A percentile compares a stretch with the other conserved stretches of the same genome.
Evolutionary conservation across 192 early-diverging fungal genomes (phyloP).

Genomic region (Linnemannia elongata): DNA sequence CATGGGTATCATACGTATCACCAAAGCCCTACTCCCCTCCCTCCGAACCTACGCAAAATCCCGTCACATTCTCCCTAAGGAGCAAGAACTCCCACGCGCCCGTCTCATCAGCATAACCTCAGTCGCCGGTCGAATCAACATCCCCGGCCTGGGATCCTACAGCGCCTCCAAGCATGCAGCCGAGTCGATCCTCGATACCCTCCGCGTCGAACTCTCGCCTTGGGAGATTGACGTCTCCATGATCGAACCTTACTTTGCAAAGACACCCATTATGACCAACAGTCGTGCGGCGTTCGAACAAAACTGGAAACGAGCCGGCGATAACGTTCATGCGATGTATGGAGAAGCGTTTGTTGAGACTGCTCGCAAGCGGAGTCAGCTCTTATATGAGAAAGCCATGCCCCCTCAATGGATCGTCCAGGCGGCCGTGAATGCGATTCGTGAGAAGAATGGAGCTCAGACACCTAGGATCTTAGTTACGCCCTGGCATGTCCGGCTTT

Average conservation of each 20-base stretch:
- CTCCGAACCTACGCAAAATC: conserved; percentile 41
- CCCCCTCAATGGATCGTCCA: conserved; percentile 50
- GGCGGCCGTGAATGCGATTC: conserved; percentile 37
- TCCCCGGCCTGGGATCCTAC: conserved; percentile 53
- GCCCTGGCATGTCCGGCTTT: conserved; percentile 37
- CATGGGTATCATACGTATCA: conserved; percentile 24
- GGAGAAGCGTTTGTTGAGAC: conserved; percentile 26
- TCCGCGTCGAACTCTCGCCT: conserved; percentile 10
- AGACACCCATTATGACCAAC: conserved; percentile 36
- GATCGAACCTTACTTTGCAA: conserved; percentile 54
- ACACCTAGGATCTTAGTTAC: conserved; percentile 36
- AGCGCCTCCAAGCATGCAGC: conserved; percentile 60
- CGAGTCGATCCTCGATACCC: conserved; percentile 11
- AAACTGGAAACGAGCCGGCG: conserved; percentile 19
- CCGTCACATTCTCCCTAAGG: conserved; percentile 35
- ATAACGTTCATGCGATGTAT: conserved; percentile 28
- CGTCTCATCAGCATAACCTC: conserved; percentile 60
- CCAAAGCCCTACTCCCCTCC: conserved; percentile 42
- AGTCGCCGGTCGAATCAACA: conserved; percentile 45
- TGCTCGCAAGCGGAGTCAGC: neutral
- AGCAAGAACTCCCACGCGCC: conserved; percentile 42
- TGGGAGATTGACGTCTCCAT: conserved; percentile 61
- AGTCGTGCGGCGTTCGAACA: conserved; percentile 11
- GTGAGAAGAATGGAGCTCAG: conserved; percentile 26
- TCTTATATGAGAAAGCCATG: conserved; percentile 29